Base-by-base conservation (phyloP, 306 rosid genomes). In the Casuarina equisetifolia region DNA sequence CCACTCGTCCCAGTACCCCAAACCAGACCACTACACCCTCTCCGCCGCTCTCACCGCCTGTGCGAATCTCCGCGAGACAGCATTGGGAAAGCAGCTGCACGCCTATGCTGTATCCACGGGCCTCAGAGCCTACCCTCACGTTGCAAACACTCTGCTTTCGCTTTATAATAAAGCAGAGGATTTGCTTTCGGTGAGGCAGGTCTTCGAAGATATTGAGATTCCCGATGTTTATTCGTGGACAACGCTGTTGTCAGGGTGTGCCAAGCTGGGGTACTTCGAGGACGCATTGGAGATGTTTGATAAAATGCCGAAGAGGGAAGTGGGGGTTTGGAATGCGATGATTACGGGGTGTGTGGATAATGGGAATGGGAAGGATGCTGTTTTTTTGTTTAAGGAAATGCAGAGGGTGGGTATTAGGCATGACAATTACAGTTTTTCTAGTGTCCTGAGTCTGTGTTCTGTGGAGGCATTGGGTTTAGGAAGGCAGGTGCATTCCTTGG, bases 221-320 rank as follows among this genome's bases (percentile, higher is more conserved):
- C 90, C 94, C 0, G 92, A 90, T 82, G 89, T 75, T 3, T 92
- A 88, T 73, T 86, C 96, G 0, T 88, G 94, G 96, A 92, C 97
- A n/a, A 92, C 91, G 0, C 16, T 92, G 67, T 53, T 92, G 3
- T 88, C 91, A 4, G 92, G 91, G 7, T 83, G 73, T 53, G 48
- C 85, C 2, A 89, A 87, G 84, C 73, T 88, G 50, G 92, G 84
- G 8, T 52, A 43, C 17, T 8, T 90, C 51, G 79, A 57, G 6
- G 67, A 82, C 78, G 97, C 91, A 6, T 75, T 57, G 17, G 70
- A 85, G 45, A 9, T 89, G 54, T 90, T 90, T 55, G 96, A 81
- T 59, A 11, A 71, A 86, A 86, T 82, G 88, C 94, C 91, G 0
- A 73, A 45, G 32, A 19, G 74, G 17, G 73, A 86, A 44, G 96